Evolutionary conservation across 1,284 basidiomycete genomes (phyloP).

Genomic region (Cystobasidiaceae sp.): DNA sequence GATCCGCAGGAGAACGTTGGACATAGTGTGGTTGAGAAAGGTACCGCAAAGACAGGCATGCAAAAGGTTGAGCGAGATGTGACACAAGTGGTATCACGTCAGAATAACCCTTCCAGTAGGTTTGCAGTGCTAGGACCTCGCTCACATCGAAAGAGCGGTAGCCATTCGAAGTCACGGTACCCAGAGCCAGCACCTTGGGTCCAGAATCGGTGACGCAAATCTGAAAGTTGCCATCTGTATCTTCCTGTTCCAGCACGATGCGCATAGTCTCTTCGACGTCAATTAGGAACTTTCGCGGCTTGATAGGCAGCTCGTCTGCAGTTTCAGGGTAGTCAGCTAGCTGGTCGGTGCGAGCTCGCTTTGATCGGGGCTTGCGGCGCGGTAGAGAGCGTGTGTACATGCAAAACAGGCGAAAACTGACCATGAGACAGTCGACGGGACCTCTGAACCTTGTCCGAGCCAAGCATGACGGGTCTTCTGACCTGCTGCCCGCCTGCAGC

Average conservation of each 20-base stretch:
- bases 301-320: constrained; percentile 51
- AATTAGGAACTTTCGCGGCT: constrained; percentile 76
- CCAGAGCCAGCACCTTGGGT: constrained; percentile 90
- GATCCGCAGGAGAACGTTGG: background rate
- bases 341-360: too few relatives aligned
- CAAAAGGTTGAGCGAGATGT: background rate
- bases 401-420: constrained; percentile 33
- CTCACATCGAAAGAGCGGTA: constrained; percentile 93
- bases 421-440: constrained; percentile 75
- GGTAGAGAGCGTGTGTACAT: background rate
- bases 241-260: constrained; percentile 92
- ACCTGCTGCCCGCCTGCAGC: constrained; percentile 12
- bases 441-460: constrained; percentile 65
- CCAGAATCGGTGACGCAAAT: constrained; percentile 95
- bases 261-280: constrained; percentile 99
- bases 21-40: background rate
- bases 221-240: constrained; percentile 88
- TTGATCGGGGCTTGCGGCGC: too few relatives aligned
- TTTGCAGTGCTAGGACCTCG: constrained; percentile 34
- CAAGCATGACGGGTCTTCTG: constrained; percentile 46
- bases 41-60: background rate
- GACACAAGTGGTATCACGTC: background rate
- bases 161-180: constrained; percentile 94
- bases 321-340: background rate
- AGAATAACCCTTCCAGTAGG: too few relatives aligned